Evolutionary conservation across 176 grass and related monocot species (phyloP).

Genomic region (Oryza coarctata): DNA sequence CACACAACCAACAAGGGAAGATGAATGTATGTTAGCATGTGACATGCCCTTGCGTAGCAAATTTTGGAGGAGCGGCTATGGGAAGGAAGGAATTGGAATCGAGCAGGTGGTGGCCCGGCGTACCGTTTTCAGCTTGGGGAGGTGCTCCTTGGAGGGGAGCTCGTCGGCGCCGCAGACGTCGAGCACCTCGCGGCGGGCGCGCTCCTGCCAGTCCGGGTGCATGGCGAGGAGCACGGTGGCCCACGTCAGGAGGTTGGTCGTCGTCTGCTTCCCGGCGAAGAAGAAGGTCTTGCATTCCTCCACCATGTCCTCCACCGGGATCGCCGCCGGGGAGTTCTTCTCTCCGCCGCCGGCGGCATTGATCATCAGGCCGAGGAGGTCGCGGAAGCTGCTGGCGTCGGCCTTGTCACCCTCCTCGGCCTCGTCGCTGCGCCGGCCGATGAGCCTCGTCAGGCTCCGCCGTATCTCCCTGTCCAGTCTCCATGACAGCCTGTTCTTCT

Average conservation of each 20-base stretch:
- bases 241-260: slow-evolving; percentile 84
- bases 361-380: slow-evolving; percentile 80
- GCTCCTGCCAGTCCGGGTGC: slow-evolving; percentile 92
- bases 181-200: slow-evolving; percentile 67
- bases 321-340: slow-evolving; percentile 30
- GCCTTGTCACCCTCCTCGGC: not conserved
- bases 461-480: slow-evolving; percentile 67
- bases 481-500: slow-evolving; percentile 73
- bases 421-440: slow-evolving; percentile 54
- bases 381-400: slow-evolving; percentile 37
- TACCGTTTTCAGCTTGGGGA: slow-evolving; percentile 79
- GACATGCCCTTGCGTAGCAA: not conserved
- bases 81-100: not conserved
- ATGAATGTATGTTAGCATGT: not conserved
- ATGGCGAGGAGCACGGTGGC: slow-evolving; percentile 89
- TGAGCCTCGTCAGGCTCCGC: slow-evolving; percentile 53
- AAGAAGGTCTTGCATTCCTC: slow-evolving; percentile 99
- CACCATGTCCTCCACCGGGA: slow-evolving; percentile 70
- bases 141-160: slow-evolving; percentile 71
- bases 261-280: slow-evolving; percentile 97
- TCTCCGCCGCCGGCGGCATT: slow-evolving; percentile 19
- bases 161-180: slow-evolving; percentile 59
- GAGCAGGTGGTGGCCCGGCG: not conserved
- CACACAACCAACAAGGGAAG: not conserved
- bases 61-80: not conserved